A percentile compares a stretch with the other conserved stretches of the same genome.
These are phyloP conservation scores for Biscogniauxia sp. DNA, from an alignment of 2,329 filamentous ascomycete genomes.

Conservation along the genomic window DNA sequence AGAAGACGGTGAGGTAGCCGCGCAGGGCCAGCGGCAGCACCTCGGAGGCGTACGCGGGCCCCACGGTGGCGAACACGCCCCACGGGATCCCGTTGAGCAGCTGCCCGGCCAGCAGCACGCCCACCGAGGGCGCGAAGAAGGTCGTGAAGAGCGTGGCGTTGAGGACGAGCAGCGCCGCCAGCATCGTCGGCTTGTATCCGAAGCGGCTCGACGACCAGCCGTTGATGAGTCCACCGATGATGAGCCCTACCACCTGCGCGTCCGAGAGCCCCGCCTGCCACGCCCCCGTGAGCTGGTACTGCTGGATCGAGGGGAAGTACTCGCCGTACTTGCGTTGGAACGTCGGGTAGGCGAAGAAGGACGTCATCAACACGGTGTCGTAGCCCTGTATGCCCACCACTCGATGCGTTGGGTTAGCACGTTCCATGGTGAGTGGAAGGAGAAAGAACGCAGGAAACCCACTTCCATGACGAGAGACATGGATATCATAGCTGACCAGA, in stretches of 20 bases:
- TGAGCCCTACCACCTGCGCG: slow-evolving; percentile 32
- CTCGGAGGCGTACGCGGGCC: slow-evolving; percentile 39
- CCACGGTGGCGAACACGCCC: slow-evolving; percentile 34
- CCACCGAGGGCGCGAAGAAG: slow-evolving; percentile 34
- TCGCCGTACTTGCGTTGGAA: slow-evolving; percentile 1
- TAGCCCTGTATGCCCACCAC: neutral
- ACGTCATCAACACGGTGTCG: neutral
- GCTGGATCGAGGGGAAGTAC: slow-evolving; percentile 2
- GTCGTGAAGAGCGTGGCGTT: slow-evolving; percentile 36
- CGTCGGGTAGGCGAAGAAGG: slow-evolving; percentile 1
- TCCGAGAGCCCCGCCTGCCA: slow-evolving; percentile 41
- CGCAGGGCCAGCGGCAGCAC: slow-evolving; percentile 36
- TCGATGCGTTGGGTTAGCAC: neutral
- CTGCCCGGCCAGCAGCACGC: slow-evolving; percentile 33
- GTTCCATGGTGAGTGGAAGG: neutral
- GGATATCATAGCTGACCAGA: neutral
- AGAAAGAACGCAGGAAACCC: neutral
- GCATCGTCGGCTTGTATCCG: slow-evolving; percentile 36
- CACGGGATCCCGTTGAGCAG: slow-evolving; percentile 38
- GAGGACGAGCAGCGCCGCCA: slow-evolving; percentile 33
- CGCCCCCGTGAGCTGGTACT: slow-evolving; percentile 37
- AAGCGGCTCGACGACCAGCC: slow-evolving; percentile 37
- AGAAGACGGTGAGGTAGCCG: slow-evolving; percentile 36
- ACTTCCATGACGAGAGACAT: slow-evolving; percentile 1
- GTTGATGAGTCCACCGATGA: slow-evolving; percentile 40